Base-by-base conservation (phyloP, 1,139 yeast species). In the Lodderomyces elongisporus region DNA sequence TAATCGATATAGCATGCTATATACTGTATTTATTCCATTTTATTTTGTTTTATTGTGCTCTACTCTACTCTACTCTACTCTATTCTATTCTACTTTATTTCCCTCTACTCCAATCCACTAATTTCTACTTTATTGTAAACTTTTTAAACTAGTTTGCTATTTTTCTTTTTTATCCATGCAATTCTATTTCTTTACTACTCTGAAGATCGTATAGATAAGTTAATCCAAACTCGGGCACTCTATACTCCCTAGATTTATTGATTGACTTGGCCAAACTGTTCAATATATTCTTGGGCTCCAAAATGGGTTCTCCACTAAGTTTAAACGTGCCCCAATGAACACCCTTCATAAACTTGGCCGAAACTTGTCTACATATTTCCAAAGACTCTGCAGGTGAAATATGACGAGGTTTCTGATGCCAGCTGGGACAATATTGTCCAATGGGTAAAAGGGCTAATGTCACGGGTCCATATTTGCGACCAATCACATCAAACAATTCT, bases 291-390 rank as follows among this genome's bases (percentile, higher is more conserved):
- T 82, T 78, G 1, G 97, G 97, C 52, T 89, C 96, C 28, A 85
- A 54, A 43, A 82, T 85, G 33, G 87, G 84, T 53, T 89, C 97
- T 30, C 89, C 84, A 53, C 95, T 83, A 42, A 89, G 61, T 27
- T 85, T 80, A 59, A 87, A 89, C 0, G 97, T 89, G 1, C 97
- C 97, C 95, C 96, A 89, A 56, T 89, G 97, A 21, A 89, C 85
- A 1, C 97, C 97, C 41, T 84, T 74, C 62, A 85, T 75, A 45
- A 70, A 75, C 35, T 67, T 57, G 3, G 85, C 78, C 3, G 70
- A 61, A 35, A 85, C 49, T 44, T 82, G 85, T 12, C 68, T 54
- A 70, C 80, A 79, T 3, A 88, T 79, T 42, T 74, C 63, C 2
- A 85, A 45, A 4, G 91, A 79, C 48, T 89, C 97, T 29, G 62